Evolutionary conservation across 805 yeast genomes (phyloP).

Genomic region (Pichia kluyveri): DNA sequence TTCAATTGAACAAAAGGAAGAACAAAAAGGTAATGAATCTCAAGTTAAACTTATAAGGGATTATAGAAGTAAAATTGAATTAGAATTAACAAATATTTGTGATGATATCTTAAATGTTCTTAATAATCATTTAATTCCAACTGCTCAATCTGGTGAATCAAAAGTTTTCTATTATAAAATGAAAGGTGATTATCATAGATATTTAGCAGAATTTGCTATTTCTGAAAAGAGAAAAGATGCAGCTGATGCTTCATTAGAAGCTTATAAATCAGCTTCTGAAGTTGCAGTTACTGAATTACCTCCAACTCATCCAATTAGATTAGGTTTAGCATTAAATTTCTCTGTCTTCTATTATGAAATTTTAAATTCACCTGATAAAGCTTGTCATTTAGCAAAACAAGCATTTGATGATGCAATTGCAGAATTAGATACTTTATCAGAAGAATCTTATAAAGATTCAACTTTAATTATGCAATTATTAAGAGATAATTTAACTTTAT

Average conservation of each 20-base stretch:
- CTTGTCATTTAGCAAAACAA: constrained; percentile 97
- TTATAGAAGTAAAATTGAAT: constrained; percentile 90
- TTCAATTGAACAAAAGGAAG: constrained; percentile 96
- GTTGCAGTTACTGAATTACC: constrained; percentile 95
- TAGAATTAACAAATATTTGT: constrained; percentile 86
- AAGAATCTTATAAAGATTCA: constrained; percentile 97
- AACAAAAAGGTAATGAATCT: constrained; percentile 85
- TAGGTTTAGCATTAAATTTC: constrained; percentile 95
- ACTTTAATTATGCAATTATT: constrained; percentile 98
- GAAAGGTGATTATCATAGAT: constrained; percentile 99
- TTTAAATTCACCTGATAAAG: constrained; percentile 96
- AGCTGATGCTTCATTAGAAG: constrained; percentile 86
- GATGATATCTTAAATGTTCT: constrained; percentile 87
- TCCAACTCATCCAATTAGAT: constrained; percentile 97
- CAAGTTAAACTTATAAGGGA: constrained; percentile 88
- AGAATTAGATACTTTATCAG: constrained; percentile 93
- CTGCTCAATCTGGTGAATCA: constrained; percentile 94
- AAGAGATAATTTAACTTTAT: constrained; percentile 95
- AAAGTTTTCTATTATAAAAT: constrained; percentile 97
- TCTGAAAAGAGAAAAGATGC: constrained; percentile 89
- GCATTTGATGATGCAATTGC: constrained; percentile 99
- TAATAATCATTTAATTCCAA: constrained; percentile 82
- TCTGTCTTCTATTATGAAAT: constrained; percentile 98
- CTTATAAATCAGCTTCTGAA: constrained; percentile 92
- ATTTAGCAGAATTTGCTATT: constrained; percentile 92